phyloP scores from a whole-genome alignment of 768 basidiomycete genomes.

The Daedalea quercina region DNA sequence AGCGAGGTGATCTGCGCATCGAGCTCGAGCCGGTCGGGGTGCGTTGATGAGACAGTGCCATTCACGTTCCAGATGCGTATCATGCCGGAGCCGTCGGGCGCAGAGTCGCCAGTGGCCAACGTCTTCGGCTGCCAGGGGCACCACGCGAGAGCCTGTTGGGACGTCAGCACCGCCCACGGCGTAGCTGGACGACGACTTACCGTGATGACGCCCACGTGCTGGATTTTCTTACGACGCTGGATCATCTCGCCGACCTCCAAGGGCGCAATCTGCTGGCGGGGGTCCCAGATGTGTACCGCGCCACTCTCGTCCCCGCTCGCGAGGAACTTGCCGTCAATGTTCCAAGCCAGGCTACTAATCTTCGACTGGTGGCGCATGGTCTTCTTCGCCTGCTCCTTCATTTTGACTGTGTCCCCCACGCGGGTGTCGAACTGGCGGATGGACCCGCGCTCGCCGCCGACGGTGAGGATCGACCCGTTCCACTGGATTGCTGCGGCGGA shows the following conservation, averaged over 20 bases:
- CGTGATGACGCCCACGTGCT: conserved; percentile 55
- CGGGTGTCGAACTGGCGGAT: conserved; percentile 73
- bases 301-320: conserved; percentile 78
- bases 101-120: conserved; percentile 39
- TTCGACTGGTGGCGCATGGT: conserved; percentile 62
- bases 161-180: not conserved
- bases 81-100: conserved; percentile 38
- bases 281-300: conserved; percentile 73
- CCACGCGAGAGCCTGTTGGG: conserved; percentile 47
- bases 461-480: conserved; percentile 57
- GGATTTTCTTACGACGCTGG: conserved; percentile 59
- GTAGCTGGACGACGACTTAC: conserved; percentile 25
- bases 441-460: conserved; percentile 60
- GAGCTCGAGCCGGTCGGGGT: conserved; percentile 38
- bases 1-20: conserved; percentile 62
- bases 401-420: conserved; percentile 35
- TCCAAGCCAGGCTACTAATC: conserved; percentile 64
- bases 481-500: conserved; percentile 62
- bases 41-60: conserved; percentile 36
- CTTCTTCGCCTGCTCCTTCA: conserved; percentile 56
- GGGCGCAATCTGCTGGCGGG: conserved; percentile 38
- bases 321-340: conserved; percentile 54
- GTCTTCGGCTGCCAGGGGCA: conserved; percentile 49
- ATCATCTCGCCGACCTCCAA: conserved; percentile 50
- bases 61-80: conserved; percentile 51